Conservation (phyloP, 495 filamentous ascomycete species). For the Lasiosphaeria hispida region DNA sequence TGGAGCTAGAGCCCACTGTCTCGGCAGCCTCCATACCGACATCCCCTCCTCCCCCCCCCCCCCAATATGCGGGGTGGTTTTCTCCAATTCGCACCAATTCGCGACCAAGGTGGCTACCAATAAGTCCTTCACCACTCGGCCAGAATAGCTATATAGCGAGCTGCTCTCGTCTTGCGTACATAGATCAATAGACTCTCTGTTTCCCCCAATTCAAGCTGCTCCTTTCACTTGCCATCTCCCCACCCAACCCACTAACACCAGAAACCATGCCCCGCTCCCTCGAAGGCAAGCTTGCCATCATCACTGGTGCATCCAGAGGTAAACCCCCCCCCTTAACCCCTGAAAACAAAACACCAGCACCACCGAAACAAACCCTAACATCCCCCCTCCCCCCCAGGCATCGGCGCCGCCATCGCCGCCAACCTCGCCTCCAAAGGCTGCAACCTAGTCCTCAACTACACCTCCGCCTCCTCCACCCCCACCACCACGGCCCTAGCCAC, state of each 20-base stretch:
- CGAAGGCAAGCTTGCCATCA: slow-evolving; percentile 70
- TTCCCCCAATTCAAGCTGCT: background rate
- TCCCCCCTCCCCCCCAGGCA: no score
- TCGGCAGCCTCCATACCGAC: slow-evolving; percentile 4
- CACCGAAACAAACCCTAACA: no score
- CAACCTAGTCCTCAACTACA: slow-evolving; percentile 68
- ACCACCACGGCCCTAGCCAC: slow-evolving; percentile 32
- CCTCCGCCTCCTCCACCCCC: slow-evolving; percentile 46
- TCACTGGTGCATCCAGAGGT: slow-evolving; percentile 79
- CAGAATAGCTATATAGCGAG: slow-evolving; percentile 7
- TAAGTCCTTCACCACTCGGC: no score
- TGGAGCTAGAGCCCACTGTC: slow-evolving; percentile 1
- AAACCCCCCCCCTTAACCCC: slow-evolving; percentile 12
- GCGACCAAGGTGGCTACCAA: background rate
- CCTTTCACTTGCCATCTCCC: background rate
- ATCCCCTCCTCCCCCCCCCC: background rate
- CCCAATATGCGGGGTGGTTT: background rate
- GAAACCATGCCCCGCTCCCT: slow-evolving; percentile 37
- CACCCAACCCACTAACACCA: background rate
- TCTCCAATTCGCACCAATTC: slow-evolving; percentile 1
- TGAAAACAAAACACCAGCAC: slow-evolving; percentile 1
- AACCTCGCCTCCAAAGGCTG: slow-evolving; percentile 76
- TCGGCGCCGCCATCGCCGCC: slow-evolving; percentile 77
- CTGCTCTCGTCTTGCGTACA: background rate
- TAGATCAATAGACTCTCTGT: slow-evolving; percentile 4